A percentile compares a stretch with the other conserved stretches of the same genome.
Evolutionary conservation across 2,329 filamentous ascomycete genomes (phyloP).

Genomic region (Colletotrichum sp.): DNA sequence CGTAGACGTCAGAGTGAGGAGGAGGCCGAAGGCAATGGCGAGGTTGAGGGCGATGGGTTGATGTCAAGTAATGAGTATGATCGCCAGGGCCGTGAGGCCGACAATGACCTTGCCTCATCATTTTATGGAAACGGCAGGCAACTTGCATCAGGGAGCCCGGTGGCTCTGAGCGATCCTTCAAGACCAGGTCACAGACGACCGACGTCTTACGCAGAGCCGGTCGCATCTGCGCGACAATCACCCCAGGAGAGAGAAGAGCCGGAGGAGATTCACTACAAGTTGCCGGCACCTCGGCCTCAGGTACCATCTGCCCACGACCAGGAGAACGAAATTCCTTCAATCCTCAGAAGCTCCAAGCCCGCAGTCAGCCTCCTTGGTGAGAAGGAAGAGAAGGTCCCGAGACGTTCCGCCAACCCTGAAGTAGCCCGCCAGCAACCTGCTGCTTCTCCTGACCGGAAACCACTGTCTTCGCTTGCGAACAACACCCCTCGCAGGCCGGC

Average conservation of each 20-base stretch:
- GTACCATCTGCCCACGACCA: conserved; percentile 75
- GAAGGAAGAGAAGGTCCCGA: conserved; percentile 58
- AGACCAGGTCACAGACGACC: conserved; percentile 47
- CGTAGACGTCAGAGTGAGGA: conserved; percentile 72
- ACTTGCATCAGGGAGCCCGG: conserved; percentile 64
- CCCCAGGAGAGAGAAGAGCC: conserved; percentile 39
- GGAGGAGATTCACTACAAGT: conserved; percentile 54
- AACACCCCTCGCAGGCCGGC: conserved; percentile 81
- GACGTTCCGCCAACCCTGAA: conserved; percentile 54
- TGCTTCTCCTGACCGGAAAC: conserved; percentile 60
- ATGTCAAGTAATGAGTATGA: conserved; percentile 47
- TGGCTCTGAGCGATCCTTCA: conserved; percentile 51
- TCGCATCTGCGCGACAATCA: conserved; percentile 35
- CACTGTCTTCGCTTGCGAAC: conserved; percentile 57
- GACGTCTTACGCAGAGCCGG: conserved; percentile 40
- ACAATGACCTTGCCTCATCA: conserved; percentile 45
- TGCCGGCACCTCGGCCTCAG: conserved; percentile 59
- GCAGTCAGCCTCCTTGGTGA: conserved; percentile 59
- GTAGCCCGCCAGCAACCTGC: conserved; percentile 38
- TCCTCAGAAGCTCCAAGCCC: conserved; percentile 67
- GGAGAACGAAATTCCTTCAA: conserved; percentile 80
- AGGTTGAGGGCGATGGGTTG: conserved; percentile 47
- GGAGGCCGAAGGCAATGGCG: conserved; percentile 53
- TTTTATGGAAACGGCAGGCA: conserved; percentile 52
- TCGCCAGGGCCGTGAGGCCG: conserved; percentile 40